These are phyloP conservation scores for Sanghuangporus weigelae DNA, from an alignment of 1,284 basidiomycete genomes.

Conservation along the genomic window DNA sequence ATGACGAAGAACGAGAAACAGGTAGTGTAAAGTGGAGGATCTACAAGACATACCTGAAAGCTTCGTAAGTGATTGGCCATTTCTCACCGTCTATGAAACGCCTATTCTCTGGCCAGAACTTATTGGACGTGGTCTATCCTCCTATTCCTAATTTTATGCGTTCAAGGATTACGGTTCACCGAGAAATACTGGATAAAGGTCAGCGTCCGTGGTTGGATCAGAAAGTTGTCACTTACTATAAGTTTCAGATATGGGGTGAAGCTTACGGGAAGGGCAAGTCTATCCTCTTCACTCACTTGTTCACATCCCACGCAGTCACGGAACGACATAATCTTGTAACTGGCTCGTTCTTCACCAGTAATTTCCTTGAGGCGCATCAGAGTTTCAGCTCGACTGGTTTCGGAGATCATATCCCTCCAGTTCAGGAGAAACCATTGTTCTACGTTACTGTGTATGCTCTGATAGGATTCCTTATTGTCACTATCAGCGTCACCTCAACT, in stretches of 20 bases:
- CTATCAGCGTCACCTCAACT: constrained; percentile 40
- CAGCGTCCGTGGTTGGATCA: constrained; percentile 19
- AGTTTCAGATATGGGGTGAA: constrained; percentile 51
- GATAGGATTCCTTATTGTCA: constrained; percentile 44
- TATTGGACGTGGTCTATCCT: constrained; percentile 60
- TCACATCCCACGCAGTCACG: constrained; percentile 27
- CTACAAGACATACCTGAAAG: constrained; percentile 73
- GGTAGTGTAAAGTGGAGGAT: constrained; percentile 77
- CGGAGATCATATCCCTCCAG: constrained; percentile 33
- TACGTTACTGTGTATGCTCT: constrained; percentile 58
- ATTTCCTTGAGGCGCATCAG: constrained; percentile 2
- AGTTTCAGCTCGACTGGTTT: background rate
- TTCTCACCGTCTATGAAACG: background rate
- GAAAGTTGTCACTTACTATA: background rate
- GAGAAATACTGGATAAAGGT: constrained; percentile 78
- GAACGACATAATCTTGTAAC: constrained; percentile 25
- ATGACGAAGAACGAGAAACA: constrained; percentile 66
- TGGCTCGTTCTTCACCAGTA: background rate
- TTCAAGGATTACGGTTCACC: constrained; percentile 42
- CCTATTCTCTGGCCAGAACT: constrained; percentile 35
- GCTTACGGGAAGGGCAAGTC: constrained; percentile 38
- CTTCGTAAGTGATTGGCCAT: constrained; percentile 39
- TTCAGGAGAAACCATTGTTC: constrained; percentile 53
- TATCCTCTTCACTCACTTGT: constrained; percentile 21
- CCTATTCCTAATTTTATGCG: constrained; percentile 42